Conservation (phyloP, 2,329 filamentous ascomycete species). For the Fusarium sp. region DNA sequence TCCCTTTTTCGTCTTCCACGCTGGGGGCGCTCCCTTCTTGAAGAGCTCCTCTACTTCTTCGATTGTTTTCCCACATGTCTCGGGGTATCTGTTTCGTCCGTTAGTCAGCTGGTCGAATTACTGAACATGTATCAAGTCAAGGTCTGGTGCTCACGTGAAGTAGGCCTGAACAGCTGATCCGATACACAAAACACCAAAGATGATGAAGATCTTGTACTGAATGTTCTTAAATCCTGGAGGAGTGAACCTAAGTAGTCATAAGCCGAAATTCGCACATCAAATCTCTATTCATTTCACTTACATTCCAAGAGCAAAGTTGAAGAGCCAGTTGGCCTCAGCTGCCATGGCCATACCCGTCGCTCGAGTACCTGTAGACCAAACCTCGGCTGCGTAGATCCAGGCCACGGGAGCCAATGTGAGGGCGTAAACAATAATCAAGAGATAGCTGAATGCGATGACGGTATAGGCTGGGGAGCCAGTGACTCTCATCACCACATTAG, state of each 20-base stretch:
- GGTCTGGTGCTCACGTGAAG: constrained; percentile 13
- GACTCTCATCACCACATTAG: constrained; percentile 34
- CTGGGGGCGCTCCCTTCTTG: constrained; percentile 1
- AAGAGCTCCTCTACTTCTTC: constrained; percentile 14
- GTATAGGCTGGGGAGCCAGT: constrained; percentile 60
- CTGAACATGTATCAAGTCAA: neutral
- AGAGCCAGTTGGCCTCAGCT: constrained; percentile 40
- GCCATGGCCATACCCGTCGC: constrained; percentile 53
- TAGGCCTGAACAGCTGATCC: constrained; percentile 16
- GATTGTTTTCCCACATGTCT: constrained; percentile 18
- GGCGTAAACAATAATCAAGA: constrained; percentile 51
- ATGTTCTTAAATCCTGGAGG: constrained; percentile 42
- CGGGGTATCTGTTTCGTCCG: constrained; percentile 1
- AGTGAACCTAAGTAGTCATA: constrained; percentile 40
- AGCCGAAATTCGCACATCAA: constrained; percentile 29
- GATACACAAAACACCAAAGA: constrained; percentile 30
- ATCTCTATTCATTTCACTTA: neutral
- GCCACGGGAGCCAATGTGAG: constrained; percentile 53
- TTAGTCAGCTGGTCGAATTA: neutral
- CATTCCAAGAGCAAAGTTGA: constrained; percentile 1
- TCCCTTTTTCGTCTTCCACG: constrained; percentile 24
- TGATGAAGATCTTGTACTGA: constrained; percentile 33
- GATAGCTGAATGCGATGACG: constrained; percentile 68
- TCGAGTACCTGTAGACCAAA: constrained; percentile 52
- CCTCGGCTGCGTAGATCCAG: constrained; percentile 56